These are phyloP conservation scores for Citrus medica DNA, from an alignment of 345 rosid genomes.

Conservation along the genomic window DNA sequence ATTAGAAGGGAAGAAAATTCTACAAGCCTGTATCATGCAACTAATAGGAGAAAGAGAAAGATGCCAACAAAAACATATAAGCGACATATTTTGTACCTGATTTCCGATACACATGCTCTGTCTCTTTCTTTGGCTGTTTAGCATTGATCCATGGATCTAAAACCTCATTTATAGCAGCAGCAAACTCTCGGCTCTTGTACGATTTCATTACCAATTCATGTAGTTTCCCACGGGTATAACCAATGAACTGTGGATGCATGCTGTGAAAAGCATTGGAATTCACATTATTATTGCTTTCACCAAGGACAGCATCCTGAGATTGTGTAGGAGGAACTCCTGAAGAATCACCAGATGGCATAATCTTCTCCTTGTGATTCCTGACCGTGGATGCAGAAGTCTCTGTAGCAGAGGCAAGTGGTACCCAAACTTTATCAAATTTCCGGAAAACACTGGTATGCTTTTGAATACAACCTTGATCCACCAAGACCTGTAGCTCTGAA, in stretches of 20 bases:
- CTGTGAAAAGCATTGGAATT: constrained; percentile 50
- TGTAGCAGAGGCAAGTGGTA: constrained; percentile 54
- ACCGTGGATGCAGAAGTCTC: constrained; percentile 39
- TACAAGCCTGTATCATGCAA: neutral
- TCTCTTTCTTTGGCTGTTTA: constrained; percentile 90
- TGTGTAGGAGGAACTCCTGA: constrained; percentile 30
- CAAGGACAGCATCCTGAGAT: constrained; percentile 21
- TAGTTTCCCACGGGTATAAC: constrained; percentile 87
- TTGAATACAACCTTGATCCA: constrained; percentile 62
- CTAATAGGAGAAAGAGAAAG: neutral
- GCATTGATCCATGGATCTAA: constrained; percentile 95
- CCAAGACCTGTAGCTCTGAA: constrained; percentile 71
- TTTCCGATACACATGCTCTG: constrained; percentile 69
- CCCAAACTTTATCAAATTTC: constrained; percentile 88
- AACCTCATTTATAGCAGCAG: constrained; percentile 95
- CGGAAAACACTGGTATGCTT: constrained; percentile 82
- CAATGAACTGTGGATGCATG: constrained; percentile 89
- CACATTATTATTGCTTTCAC: constrained; percentile 30
- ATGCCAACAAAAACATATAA: neutral
- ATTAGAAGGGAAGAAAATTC: neutral
- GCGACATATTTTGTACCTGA: constrained; percentile 52
- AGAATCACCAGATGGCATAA: constrained; percentile 36
- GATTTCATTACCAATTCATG: constrained; percentile 98
- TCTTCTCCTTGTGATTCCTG: constrained; percentile 31
- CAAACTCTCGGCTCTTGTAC: constrained; percentile 88